A percentile compares a stretch with the other conserved stretches of the same genome.
These are phyloP conservation scores for Citrus unshiu DNA, from an alignment of 345 rosid species.

Conservation along the genomic window DNA sequence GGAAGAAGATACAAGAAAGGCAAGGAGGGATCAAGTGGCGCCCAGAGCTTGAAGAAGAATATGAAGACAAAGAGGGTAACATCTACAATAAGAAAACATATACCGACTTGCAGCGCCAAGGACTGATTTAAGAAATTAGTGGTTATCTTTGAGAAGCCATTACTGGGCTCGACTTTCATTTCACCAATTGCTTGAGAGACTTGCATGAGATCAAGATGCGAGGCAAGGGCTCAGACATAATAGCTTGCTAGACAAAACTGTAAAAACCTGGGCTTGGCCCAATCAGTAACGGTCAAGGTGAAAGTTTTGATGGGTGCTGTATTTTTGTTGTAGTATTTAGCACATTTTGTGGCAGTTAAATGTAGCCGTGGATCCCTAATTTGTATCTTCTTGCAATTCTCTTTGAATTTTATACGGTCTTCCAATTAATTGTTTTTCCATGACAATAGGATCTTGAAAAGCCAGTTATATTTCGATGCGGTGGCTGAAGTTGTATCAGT, in stretches of 20 bases:
- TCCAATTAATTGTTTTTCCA: background rate
- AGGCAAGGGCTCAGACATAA: background rate
- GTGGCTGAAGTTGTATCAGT: background rate
- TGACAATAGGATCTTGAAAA: background rate
- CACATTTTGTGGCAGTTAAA: background rate
- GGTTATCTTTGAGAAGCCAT: background rate
- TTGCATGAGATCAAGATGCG: background rate
- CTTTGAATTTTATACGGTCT: background rate
- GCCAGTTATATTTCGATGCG: background rate
- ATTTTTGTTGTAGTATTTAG: background rate
- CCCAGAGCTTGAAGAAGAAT: constrained; percentile 98
- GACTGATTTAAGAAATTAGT: constrained; percentile 55
- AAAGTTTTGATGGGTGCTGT: background rate
- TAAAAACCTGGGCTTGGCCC: background rate
- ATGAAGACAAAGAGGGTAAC: constrained; percentile 98
- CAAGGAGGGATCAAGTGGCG: constrained; percentile 96
- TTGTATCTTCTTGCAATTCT: background rate
- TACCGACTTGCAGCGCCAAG: constrained; percentile 95
- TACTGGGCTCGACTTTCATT: background rate
- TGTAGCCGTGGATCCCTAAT: background rate
- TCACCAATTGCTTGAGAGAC: background rate
- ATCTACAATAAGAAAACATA: constrained; percentile 98
- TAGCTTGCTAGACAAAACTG: background rate
- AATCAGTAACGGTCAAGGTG: background rate
- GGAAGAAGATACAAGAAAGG: constrained; percentile 86